Evolutionary conservation across 441 rosid species (phyloP).

Genomic region (Theobroma grandiflorum): DNA sequence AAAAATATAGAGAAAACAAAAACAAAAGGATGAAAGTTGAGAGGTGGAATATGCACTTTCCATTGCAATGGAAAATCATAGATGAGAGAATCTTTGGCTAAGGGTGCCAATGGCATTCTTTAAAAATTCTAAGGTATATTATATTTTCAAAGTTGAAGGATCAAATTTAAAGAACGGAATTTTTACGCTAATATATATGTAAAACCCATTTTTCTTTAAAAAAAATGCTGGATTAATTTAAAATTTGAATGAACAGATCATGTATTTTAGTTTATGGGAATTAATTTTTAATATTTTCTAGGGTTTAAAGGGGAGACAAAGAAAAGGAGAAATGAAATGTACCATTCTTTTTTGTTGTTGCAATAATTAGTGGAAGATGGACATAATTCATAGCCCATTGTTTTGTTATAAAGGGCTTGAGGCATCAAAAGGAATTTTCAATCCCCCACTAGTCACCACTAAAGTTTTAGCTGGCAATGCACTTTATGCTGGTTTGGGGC

Average conservation of each 20-base stretch:
- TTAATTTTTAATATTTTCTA: no score
- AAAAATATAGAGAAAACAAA: neutral
- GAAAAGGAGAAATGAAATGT: neutral
- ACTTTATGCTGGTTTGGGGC: slow-evolving; percentile 25
- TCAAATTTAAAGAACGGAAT: neutral
- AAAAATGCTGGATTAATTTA: neutral
- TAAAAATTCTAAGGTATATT: neutral
- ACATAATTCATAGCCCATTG: slow-evolving; percentile 22
- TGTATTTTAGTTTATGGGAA: neutral
- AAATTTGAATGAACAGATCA: neutral
- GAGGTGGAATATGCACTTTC: slow-evolving; percentile 5
- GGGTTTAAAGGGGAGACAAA: slow-evolving; percentile 33
- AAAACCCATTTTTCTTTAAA: neutral
- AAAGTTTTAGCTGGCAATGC: slow-evolving; percentile 28
- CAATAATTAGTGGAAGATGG: slow-evolving; percentile 30
- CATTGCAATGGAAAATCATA: neutral
- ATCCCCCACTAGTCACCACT: slow-evolving; percentile 29
- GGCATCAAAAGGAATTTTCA: slow-evolving; percentile 20
- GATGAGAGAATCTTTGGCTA: neutral
- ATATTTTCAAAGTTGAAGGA: neutral
- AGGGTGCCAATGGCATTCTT: neutral
- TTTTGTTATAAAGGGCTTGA: neutral
- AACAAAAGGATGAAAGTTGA: neutral
- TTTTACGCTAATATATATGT: neutral
- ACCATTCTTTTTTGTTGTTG: neutral